Evolutionary conservation across 2,329 filamentous ascomycete species (phyloP).

Genomic region (Grosmannia serpens): DNA sequence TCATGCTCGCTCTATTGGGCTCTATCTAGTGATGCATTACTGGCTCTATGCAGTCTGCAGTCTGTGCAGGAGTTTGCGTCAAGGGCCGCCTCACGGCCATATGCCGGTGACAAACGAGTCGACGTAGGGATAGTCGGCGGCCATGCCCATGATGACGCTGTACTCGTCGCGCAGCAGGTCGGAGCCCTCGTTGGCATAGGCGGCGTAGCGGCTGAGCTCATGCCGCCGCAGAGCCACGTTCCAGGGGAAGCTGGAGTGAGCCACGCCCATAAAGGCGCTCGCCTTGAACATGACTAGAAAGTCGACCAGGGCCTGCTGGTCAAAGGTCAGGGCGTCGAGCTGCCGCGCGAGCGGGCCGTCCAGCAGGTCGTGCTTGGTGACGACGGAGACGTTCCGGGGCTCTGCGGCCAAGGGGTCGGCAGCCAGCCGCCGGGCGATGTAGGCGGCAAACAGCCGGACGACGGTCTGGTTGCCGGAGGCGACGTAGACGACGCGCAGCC

Average conservation of each 20-base stretch:
- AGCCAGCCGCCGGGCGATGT: neutral
- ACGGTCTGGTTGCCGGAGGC: slow-evolving; percentile 19
- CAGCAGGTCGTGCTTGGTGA: slow-evolving; percentile 21
- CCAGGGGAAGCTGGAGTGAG: slow-evolving; percentile 22
- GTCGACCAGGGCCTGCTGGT: slow-evolving; percentile 22
- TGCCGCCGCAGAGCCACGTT: slow-evolving; percentile 21
- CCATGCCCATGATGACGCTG: slow-evolving; percentile 21
- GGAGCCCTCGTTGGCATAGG: slow-evolving; percentile 18
- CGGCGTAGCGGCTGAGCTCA: slow-evolving; percentile 18
- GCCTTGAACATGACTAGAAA: slow-evolving; percentile 22
- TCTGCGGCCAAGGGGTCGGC: neutral
- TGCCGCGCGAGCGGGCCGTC: slow-evolving; percentile 8
- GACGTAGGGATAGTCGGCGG: slow-evolving; percentile 18
- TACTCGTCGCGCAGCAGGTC: slow-evolving; percentile 20
- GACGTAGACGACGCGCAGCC: slow-evolving; percentile 18
- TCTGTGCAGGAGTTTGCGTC: too few relatives aligned
- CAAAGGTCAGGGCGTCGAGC: slow-evolving; percentile 18
- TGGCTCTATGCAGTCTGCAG: too few relatives aligned
- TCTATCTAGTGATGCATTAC: too few relatives aligned
- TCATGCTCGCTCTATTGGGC: too few relatives aligned
- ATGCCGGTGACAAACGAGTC: slow-evolving; percentile 19
- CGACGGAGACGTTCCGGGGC: slow-evolving; percentile 15
- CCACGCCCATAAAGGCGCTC: slow-evolving; percentile 22
- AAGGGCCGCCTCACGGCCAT: slow-evolving; percentile 15
- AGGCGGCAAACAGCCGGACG: slow-evolving; percentile 16